A percentile compares a stretch with the other conserved stretches of the same genome.
phyloP scores from a whole-genome alignment of 129 eudicot genomes.

The Helianthus annuus region HanXRQr2.0-SUNRISE NC_035433.2:138289417-138289916 shows the following conservation, averaged over 20 bases:
- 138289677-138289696: conserved; percentile 84
- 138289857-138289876: conserved; percentile 47
- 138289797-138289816: conserved; percentile 63
- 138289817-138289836: conserved; percentile 77
- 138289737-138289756: conserved; percentile 46
- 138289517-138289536: conserved; percentile 93
- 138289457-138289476: conserved; percentile 94
- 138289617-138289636: conserved; percentile 50
- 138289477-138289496: conserved; percentile 79
- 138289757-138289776: conserved; percentile 35
- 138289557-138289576: conserved; percentile 54
- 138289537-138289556: conserved; percentile 72
- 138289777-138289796: conserved; percentile 53
- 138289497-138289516: conserved; percentile 97
- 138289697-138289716: conserved; percentile 63
- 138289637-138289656: conserved; percentile 48
- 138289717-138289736: conserved; percentile 26
- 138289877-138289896: conserved; percentile 68
- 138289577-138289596: conserved; percentile 56
- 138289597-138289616: conserved; percentile 52
- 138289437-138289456: conserved; percentile 81
- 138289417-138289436: conserved; percentile 74
- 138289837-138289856: conserved; percentile 74
- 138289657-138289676: conserved; percentile 77
- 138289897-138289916: conserved; percentile 72